phyloP scores from a whole-genome alignment of 148 eudicot genomes.

The Cornus florida region DNA sequence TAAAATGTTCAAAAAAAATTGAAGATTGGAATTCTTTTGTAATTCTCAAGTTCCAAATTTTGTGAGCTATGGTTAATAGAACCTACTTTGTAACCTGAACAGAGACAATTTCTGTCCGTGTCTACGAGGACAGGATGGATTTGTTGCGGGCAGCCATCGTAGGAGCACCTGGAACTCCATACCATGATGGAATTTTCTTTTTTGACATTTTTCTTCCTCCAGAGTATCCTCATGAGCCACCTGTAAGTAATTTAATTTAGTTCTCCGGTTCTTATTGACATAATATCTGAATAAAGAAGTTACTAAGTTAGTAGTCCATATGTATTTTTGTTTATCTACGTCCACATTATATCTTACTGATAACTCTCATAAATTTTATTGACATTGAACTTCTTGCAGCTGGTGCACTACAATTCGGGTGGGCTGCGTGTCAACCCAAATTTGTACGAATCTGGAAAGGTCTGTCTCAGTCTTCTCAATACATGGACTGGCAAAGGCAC shows the following conservation, averaged over 20 bases:
- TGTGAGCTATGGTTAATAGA: not conserved
- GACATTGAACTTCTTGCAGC: slow-evolving; percentile 35
- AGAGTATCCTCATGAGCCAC: slow-evolving; percentile 94
- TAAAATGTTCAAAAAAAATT: not conserved
- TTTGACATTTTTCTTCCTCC: slow-evolving; percentile 87
- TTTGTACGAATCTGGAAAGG: slow-evolving; percentile 95
- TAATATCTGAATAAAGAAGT: not conserved
- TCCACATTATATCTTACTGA: not conserved
- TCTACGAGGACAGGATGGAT: slow-evolving; percentile 94
- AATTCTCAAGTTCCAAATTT: not conserved
- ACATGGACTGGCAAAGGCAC: slow-evolving; percentile 90
- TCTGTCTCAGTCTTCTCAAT: slow-evolving; percentile 93
- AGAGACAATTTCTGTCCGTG: slow-evolving; percentile 82
- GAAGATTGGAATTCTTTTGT: not conserved
- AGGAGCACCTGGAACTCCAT: slow-evolving; percentile 94
- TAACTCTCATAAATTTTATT: not conserved
- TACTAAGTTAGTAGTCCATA: too few species aligned
- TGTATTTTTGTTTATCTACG: not conserved
- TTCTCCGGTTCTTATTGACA: not conserved
- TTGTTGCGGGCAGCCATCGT: slow-evolving; percentile 77
- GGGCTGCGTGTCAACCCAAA: slow-evolving; percentile 96
- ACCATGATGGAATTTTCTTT: slow-evolving; percentile 88
- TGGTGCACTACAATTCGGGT: slow-evolving; percentile 82
- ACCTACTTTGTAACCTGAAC: slow-evolving; percentile 20
- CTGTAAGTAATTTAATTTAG: slow-evolving; percentile 50